phyloP scores from a whole-genome alignment of 2,329 filamentous ascomycete genomes.

The Coleophoma eucalyptorum region DNA sequence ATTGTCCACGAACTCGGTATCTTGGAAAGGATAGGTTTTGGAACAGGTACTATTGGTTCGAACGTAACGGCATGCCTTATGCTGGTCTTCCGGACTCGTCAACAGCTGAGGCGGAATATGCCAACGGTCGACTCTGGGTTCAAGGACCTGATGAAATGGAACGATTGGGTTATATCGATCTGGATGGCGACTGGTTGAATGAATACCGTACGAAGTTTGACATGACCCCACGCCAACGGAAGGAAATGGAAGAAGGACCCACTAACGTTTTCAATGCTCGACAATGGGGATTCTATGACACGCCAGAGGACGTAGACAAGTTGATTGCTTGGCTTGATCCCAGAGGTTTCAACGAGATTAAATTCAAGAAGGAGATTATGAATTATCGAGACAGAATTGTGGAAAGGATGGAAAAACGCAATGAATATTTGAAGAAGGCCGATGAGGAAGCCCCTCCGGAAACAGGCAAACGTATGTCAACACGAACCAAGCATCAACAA shows the following conservation, averaged over 20 bases:
- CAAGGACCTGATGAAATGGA: slow-evolving; percentile 92
- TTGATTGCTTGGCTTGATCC: slow-evolving; percentile 87
- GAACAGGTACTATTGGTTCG: slow-evolving; percentile 99
- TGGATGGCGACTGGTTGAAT: slow-evolving; percentile 64
- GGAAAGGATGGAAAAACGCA: slow-evolving; percentile 76
- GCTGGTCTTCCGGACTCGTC: slow-evolving; percentile 84
- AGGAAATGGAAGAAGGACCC: slow-evolving; percentile 77
- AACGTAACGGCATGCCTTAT: slow-evolving; percentile 97
- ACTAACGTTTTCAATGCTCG: slow-evolving; percentile 72
- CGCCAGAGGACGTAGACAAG: slow-evolving; percentile 71
- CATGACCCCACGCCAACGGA: slow-evolving; percentile 82
- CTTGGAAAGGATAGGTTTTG: slow-evolving; percentile 95
- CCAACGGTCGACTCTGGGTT: slow-evolving; percentile 93
- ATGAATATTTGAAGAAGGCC: slow-evolving; percentile 60
- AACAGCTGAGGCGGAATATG: slow-evolving; percentile 81
- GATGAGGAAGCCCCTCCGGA: slow-evolving; percentile 46
- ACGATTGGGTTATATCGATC: slow-evolving; percentile 79
- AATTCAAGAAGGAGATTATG: slow-evolving; percentile 81
- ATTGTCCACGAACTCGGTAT: slow-evolving; percentile 85
- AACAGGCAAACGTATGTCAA: slow-evolving; percentile 48
- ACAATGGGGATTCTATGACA: slow-evolving; percentile 91
- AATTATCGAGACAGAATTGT: slow-evolving; percentile 72
- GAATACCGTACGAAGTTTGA: slow-evolving; percentile 75
- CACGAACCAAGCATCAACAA: slow-evolving; percentile 56
- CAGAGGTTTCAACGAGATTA: slow-evolving; percentile 80